A percentile compares a stretch with the other conserved stretches of the same genome.
Evolutionary conservation across 441 rosid genomes (phyloP).

Genomic region (Gossypium laxum): DNA sequence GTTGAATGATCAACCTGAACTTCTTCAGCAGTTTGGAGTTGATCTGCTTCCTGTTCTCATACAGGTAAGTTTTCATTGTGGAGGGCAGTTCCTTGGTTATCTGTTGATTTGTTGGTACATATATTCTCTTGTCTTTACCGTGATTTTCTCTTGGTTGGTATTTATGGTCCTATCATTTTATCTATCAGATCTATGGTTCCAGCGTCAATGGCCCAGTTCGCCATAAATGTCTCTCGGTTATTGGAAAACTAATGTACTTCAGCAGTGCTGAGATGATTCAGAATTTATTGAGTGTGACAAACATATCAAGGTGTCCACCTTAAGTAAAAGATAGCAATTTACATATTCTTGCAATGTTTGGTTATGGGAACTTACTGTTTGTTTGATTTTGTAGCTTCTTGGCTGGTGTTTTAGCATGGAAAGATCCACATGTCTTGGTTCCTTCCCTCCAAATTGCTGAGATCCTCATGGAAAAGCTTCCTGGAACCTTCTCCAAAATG

Average conservation of each 20-base stretch:
- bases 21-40: conserved; percentile 89
- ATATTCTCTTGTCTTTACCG: background rate
- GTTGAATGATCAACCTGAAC: conserved; percentile 83
- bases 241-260: conserved; percentile 94
- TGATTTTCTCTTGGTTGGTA: conserved; percentile 8
- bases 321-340: background rate
- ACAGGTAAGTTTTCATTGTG: conserved; percentile 43
- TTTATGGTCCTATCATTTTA: conserved; percentile 17
- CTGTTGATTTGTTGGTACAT: conserved; percentile 8
- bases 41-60: conserved; percentile 93
- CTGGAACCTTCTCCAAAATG: conserved; percentile 88
- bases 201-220: conserved; percentile 94
- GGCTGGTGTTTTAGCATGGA: conserved; percentile 98
- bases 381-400: conserved; percentile 52
- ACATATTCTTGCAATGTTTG: background rate
- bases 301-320: conserved; percentile 70
- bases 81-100: background rate
- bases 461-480: conserved; percentile 97
- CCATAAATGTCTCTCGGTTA: conserved; percentile 90
- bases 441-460: conserved; percentile 98
- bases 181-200: conserved; percentile 86
- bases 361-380: conserved; percentile 10
- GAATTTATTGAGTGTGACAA: conserved; percentile 66
- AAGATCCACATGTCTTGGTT: conserved; percentile 94
- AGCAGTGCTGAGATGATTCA: conserved; percentile 87